Evolutionary conservation across 306 rosid genomes (phyloP).

Genomic region (Sphenostylis stenocarpa): DNA sequence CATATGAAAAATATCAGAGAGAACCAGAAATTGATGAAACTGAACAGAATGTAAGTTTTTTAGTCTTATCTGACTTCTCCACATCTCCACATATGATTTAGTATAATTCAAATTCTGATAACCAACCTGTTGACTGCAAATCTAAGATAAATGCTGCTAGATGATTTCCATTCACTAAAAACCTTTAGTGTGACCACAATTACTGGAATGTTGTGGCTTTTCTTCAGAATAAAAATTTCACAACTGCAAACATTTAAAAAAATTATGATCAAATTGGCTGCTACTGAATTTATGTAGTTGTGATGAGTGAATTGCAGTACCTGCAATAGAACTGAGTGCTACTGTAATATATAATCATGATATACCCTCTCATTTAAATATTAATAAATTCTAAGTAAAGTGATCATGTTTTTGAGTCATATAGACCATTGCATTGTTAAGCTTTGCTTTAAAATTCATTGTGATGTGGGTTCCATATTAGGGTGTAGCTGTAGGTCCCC

Average conservation of each 20-base stretch:
- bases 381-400: neutral
- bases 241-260: neutral
- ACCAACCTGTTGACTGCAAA: neutral
- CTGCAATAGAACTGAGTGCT: neutral
- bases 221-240: neutral
- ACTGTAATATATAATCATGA: neutral
- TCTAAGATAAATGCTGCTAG: slow-evolving; percentile 4
- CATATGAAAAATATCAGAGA: slow-evolving; percentile 80
- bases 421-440: neutral
- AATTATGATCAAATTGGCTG: neutral
- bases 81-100: neutral
- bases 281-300: neutral
- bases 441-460: neutral
- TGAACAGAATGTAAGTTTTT: slow-evolving; percentile 57
- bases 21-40: slow-evolving; percentile 54
- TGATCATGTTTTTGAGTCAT: neutral
- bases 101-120: neutral
- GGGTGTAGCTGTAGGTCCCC: neutral
- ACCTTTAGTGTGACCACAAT: neutral
- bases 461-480: neutral
- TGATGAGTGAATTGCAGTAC: neutral
- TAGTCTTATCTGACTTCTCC: slow-evolving; percentile 8
- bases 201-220: neutral
- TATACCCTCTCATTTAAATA: neutral
- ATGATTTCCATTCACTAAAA: slow-evolving; percentile 1